Evolutionary conservation across 2,329 filamentous ascomycete genomes (phyloP), one percentile per base, ranked within the genome.

Genomic region (Colletotrichum eleusines): DNA sequence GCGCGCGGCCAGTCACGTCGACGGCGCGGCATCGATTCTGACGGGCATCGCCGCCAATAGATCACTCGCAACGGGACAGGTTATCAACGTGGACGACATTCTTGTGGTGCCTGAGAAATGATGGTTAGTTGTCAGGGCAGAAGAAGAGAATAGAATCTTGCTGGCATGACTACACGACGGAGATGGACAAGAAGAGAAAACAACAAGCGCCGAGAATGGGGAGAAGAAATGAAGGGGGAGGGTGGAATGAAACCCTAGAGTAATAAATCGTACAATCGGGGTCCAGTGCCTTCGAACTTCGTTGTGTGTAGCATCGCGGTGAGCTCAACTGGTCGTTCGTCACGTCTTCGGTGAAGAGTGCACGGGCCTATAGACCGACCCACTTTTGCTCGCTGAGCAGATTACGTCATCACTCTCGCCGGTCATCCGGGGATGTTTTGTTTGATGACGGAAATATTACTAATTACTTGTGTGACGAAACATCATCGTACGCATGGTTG

Each of bases 31-130:
- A 65, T 89, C 87, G 0, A 89, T 90, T 42, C 72, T 90, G 66
- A 89, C 87, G 0, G 88, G 88, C 0, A 88, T 90, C 59, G 87
- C 87, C 6, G 88, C 87, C 0, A 90, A 90, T 66, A 80, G 80
- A 69, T 89, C 87, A 0, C 88, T 90, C 28, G 83, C 83, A 0
- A 89, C 86, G 0, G 87, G 87, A 0, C 84, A 88, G 70, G 84
- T 87, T 0, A 84, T 90, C 0, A 84, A 84, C 44, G 86, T 90
- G 0, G 85, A 88, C 60, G 87, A 89, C 63, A 80, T 86, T 5
- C 61, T 86, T 28, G 75, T 60, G 18, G 76, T 82, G 61, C 79
- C 80, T 0, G 78, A 71, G 44, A 69, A 63, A 54, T 71, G 18
- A 54, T 20, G 5, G 18, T 14, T 31, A 14, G 11, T n/a, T n/a